Evolutionary conservation across 2,329 filamentous ascomycete species (phyloP).

Genomic region (Fusarium sp.): DNA sequence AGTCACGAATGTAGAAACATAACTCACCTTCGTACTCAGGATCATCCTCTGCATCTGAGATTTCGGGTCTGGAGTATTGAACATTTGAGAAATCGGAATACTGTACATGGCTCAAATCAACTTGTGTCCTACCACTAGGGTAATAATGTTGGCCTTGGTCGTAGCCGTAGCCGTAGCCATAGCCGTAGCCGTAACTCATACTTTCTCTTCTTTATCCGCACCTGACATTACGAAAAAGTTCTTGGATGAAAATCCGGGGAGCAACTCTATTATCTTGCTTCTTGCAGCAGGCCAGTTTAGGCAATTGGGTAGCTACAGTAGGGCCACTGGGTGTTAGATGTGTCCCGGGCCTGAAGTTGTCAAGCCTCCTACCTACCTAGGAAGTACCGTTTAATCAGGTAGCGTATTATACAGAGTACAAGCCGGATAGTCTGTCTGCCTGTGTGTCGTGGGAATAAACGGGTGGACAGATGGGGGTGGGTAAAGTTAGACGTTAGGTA

Average conservation of each 20-base stretch:
- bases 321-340: slow-evolving; percentile 47
- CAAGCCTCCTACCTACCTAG: slow-evolving; percentile 40
- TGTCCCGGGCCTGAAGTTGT: slow-evolving; percentile 40
- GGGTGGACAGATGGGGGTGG: slow-evolving; percentile 34
- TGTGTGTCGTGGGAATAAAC: slow-evolving; percentile 24
- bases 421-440: slow-evolving; percentile 16
- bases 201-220: slow-evolving; percentile 53
- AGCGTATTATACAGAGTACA: slow-evolving; percentile 14
- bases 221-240: slow-evolving; percentile 47
- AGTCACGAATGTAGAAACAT: not conserved
- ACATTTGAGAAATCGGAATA: slow-evolving; percentile 60
- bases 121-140: slow-evolving; percentile 55
- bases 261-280: slow-evolving; percentile 53
- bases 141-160: slow-evolving; percentile 48
- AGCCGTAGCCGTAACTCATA: slow-evolving; percentile 56
- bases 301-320: slow-evolving; percentile 53
- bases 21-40: slow-evolving; percentile 39
- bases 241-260: slow-evolving; percentile 46
- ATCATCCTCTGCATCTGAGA: slow-evolving; percentile 58
- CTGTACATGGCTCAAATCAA: slow-evolving; percentile 57
- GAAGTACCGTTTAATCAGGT: slow-evolving; percentile 30
- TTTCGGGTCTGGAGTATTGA: slow-evolving; percentile 56
- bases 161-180: slow-evolving; percentile 45
- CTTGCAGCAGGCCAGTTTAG: slow-evolving; percentile 54
- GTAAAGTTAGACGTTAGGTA: slow-evolving; percentile 16